phyloP scores from a whole-genome alignment of 176 grass and related monocot genomes.

The Zizania latifolia region DNA sequence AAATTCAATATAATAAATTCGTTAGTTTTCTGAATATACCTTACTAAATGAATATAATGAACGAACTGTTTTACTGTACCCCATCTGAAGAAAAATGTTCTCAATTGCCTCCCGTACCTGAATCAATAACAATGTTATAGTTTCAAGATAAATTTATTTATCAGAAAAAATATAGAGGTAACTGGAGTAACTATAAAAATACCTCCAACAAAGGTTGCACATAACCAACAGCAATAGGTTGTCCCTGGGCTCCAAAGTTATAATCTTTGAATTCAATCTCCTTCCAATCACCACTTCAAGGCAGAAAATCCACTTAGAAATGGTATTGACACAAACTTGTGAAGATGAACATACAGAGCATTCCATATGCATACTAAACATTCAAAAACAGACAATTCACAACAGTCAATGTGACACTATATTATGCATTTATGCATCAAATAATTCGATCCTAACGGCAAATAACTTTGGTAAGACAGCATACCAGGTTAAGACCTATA shows the following conservation, averaged over 20 bases:
- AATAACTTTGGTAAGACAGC: not conserved
- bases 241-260: conserved; percentile 71
- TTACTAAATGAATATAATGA: conserved; percentile 3
- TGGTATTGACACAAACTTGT: not conserved
- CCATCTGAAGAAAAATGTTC: conserved; percentile 86
- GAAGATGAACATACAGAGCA: not conserved
- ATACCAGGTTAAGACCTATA: not conserved
- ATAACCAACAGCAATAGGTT: conserved; percentile 67
- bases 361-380: not conserved
- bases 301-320: not conserved
- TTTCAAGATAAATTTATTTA: not conserved
- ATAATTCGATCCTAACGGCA: not conserved
- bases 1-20: conserved; percentile 7
- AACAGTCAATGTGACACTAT: too few relatives aligned
- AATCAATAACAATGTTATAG: conserved; percentile 9
- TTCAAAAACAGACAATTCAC: not conserved
- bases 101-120: conserved; percentile 80
- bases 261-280: conserved; percentile 90
- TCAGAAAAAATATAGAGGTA: not conserved
- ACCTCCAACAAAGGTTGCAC: conserved; percentile 85
- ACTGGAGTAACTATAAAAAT: conserved; percentile 22
- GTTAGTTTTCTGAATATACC: not conserved
- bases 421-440: not conserved
- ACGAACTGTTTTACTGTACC: conserved; percentile 43
- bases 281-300: conserved; percentile 89